Evolutionary conservation across 148 eudicot species (phyloP).

Genomic region (Nyssa sinensis): DNA sequence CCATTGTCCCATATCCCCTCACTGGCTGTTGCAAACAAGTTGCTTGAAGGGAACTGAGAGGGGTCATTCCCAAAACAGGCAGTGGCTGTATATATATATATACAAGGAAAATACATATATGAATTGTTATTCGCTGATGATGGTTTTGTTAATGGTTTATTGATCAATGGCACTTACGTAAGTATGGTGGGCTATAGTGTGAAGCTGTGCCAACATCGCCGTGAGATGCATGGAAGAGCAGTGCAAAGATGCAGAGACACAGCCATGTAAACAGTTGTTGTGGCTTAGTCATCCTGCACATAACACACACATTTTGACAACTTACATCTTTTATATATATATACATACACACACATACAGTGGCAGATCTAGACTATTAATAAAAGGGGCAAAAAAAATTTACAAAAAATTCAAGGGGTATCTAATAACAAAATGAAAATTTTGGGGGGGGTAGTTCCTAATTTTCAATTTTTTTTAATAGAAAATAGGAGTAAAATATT

Average conservation of each 20-base stretch:
- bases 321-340: too few species aligned
- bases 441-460: too few species aligned
- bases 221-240: slow-evolving; percentile 9
- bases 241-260: slow-evolving; percentile 6
- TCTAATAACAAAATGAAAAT: too few species aligned
- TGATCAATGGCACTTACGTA: slow-evolving; percentile 28
- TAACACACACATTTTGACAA: too few species aligned
- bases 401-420: too few species aligned
- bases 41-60: slow-evolving; percentile 51
- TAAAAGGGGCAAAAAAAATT: too few species aligned
- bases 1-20: slow-evolving; percentile 75
- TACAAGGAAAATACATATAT: background rate
- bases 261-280: background rate
- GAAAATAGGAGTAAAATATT: too few species aligned
- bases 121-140: too few species aligned
- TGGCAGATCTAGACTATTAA: too few species aligned
- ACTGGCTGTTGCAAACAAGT: slow-evolving; percentile 62
- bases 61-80: slow-evolving; percentile 46
- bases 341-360: too few species aligned
- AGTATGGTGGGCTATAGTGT: slow-evolving; percentile 38
- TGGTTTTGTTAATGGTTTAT: too few species aligned
- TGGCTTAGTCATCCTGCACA: background rate
- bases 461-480: too few species aligned
- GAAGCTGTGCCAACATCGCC: slow-evolving; percentile 45
- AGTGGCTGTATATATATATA: slow-evolving; percentile 39